phyloP scores from a whole-genome alignment of 2,329 filamentous ascomycete genomes.

The Graphiopsis chlorocephala region DNA sequence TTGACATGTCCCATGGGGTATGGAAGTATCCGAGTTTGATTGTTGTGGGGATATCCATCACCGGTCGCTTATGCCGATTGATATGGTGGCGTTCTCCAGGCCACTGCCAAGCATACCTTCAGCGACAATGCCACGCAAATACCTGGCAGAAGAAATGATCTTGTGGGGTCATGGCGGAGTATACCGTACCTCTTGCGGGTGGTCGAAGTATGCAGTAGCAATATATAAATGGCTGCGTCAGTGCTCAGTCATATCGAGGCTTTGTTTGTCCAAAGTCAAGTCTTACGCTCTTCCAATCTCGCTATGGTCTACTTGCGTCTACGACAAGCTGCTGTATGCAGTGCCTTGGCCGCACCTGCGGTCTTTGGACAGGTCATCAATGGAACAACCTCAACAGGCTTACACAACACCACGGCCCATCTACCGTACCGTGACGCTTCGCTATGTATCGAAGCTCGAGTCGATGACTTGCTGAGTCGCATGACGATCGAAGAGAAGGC shows the following conservation, averaged over 20 bases:
- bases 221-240: background rate
- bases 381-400: background rate
- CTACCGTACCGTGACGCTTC: constrained; percentile 39
- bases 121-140: background rate
- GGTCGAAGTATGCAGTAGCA: background rate
- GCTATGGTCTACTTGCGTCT: background rate
- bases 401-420: background rate
- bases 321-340: background rate
- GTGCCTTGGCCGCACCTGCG: background rate
- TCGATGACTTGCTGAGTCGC: constrained; percentile 46
- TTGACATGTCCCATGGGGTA: background rate
- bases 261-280: too few species aligned
- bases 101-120: background rate
- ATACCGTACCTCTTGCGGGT: background rate
- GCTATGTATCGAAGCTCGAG: constrained; percentile 45
- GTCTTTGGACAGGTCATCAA: background rate
- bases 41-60: background rate
- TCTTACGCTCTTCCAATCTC: background rate
- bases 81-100: background rate
- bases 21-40: background rate
- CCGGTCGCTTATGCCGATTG: background rate
- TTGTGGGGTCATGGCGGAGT: background rate
- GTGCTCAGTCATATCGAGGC: background rate
- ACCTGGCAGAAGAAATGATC: background rate
- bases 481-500: constrained; percentile 52